Evolutionary conservation across 192 early-diverging fungal genomes (phyloP).

Genomic region (Geranomyces michiganensis): DNA sequence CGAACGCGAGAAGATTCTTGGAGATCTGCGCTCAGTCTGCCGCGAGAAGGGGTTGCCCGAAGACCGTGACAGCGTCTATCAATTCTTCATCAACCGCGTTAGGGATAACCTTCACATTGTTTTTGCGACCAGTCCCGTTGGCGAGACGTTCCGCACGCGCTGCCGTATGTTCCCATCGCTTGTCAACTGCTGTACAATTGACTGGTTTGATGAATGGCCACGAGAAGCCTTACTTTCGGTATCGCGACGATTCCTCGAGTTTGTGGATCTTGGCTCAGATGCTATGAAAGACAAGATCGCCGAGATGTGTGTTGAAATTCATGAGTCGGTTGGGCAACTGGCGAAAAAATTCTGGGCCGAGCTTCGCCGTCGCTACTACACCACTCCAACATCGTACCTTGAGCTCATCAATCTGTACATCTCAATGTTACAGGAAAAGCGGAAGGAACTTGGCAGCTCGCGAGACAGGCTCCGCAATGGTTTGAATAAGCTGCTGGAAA

Average conservation of each 20-base stretch:
- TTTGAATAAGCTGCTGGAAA: constrained; percentile 58
- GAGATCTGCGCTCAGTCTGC: constrained; percentile 53
- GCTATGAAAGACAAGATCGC: constrained; percentile 61
- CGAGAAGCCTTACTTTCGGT: constrained; percentile 60
- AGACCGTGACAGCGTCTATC: constrained; percentile 61
- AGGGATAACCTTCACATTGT: constrained; percentile 66
- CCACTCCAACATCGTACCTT: constrained; percentile 62
- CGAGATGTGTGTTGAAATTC: constrained; percentile 64
- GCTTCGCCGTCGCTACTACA: constrained; percentile 58
- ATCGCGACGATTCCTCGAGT: constrained; percentile 59
- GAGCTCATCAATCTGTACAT: constrained; percentile 65
- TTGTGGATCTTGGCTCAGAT: constrained; percentile 61
- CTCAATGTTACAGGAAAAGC: constrained; percentile 61
- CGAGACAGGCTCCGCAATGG: constrained; percentile 58
- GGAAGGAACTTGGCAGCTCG: constrained; percentile 54
- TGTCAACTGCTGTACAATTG: constrained; percentile 66
- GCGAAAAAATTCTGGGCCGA: constrained; percentile 56
- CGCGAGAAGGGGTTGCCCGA: constrained; percentile 58
- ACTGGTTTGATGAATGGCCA: constrained; percentile 70
- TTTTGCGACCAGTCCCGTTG: constrained; percentile 61
- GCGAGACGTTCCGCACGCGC: constrained; percentile 59
- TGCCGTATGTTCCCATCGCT: constrained; percentile 65
- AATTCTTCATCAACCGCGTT: constrained; percentile 65
- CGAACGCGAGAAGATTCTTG: constrained; percentile 64
- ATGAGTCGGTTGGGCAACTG: constrained; percentile 54